Evolutionary conservation across 202 grass and related monocot species (phyloP), one percentile per base, ranked within the genome.

Genomic region (Bolboschoenoplectus hybrid): DNA sequence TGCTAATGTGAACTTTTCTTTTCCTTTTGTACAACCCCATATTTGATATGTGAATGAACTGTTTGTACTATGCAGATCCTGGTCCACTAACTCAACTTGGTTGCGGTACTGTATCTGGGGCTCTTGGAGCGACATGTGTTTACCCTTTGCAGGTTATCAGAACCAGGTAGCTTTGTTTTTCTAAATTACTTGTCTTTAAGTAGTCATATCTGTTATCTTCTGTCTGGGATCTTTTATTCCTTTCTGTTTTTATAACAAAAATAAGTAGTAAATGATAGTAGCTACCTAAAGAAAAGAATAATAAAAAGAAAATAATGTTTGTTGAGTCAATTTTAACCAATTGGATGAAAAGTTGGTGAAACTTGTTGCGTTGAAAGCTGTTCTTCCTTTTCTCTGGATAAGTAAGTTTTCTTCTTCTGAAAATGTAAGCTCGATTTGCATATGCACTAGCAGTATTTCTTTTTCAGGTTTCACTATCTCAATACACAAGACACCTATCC

Each of bases 131-230:
- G 40, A 92, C 93, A 89, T 97, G 91, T 89, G 95, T 95, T 82
- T 97, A 97, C 83, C 95, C 95, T 81, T 91, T 97, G 87, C 95
- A 97, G 87, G 95, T 97, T 73, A 97, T 97, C 72, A 93, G 95
- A 92, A 97, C 95, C 64, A 97, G 95, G 95, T 97, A 87, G 78
- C 16, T 73, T 81, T 78, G 63, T 35, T 82, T 13, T 64, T 63
- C 61, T 58, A 41, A 55, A 35, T 55, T 41, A 72, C 32, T 19
- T 63, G 80, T 87, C 67, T 61, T 0, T 0, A 72, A 61, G 53
- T 61, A 9, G 8, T 41, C 38, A 9, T 19, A 19, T 80, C 35
- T 80, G 34, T 19, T 79, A 13, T 79, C 13, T 19, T 78, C 53
- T 80, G 19, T 74, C 19, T 74, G 46, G 19, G 20, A 43, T 60